Evolutionary conservation across 192 early-diverging fungal genomes (phyloP).

Genomic region (Backusella mclennaniae): DNA sequence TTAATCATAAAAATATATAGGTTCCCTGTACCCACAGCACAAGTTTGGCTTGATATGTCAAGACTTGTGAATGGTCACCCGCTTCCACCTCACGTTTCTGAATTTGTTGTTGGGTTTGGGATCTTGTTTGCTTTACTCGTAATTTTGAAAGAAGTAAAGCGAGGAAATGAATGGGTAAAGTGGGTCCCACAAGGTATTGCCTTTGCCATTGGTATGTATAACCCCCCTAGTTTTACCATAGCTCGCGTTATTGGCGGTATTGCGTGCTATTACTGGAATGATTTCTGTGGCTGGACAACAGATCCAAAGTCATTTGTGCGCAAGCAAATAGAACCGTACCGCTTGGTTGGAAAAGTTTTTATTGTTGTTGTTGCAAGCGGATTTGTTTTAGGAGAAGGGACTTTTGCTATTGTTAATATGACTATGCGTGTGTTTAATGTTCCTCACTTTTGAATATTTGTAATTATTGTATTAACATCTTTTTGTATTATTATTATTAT

Average conservation of each 20-base stretch:
- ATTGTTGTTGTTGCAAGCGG: conserved; percentile 74
- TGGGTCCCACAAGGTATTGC: conserved; percentile 72
- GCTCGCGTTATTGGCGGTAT: conserved; percentile 66
- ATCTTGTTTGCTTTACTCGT: conserved; percentile 46
- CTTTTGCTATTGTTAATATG: conserved; percentile 65
- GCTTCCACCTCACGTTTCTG: conserved; percentile 60
- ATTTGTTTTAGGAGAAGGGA: conserved; percentile 76
- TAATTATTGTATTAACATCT: not conserved
- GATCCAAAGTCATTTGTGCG: not conserved
- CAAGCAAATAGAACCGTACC: conserved; percentile 11
- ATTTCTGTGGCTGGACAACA: conserved; percentile 26
- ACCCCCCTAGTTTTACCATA: conserved; percentile 73
- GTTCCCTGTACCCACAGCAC: conserved; percentile 71
- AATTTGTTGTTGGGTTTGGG: conserved; percentile 58
- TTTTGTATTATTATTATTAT: not conserved
- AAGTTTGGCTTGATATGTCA: conserved; percentile 80
- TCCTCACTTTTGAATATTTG: conserved; percentile 27
- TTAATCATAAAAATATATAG: not conserved
- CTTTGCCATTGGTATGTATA: conserved; percentile 81
- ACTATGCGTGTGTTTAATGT: conserved; percentile 39
- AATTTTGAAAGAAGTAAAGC: conserved; percentile 17
- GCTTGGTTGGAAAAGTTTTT: conserved; percentile 50
- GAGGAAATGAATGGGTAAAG: conserved; percentile 37
- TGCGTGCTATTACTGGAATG: conserved; percentile 47
- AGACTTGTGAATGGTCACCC: conserved; percentile 72